phyloP scores from a whole-genome alignment of 345 rosid genomes.

The Fremontodendron californicum region DNA sequence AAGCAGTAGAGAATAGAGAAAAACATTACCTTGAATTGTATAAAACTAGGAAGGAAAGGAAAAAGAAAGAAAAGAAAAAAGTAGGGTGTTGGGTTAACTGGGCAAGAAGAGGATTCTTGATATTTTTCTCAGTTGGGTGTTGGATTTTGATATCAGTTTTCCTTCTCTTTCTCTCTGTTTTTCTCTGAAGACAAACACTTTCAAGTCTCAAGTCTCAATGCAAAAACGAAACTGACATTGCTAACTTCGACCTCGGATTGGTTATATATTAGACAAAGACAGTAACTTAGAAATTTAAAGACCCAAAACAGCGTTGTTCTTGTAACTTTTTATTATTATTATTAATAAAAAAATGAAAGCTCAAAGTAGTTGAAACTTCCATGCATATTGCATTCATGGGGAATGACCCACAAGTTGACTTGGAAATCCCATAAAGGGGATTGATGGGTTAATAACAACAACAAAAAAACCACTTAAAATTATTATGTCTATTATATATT shows the following conservation, averaged over 20 bases:
- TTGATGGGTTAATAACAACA: conserved; percentile 19
- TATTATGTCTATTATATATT: background rate
- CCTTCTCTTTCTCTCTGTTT: background rate
- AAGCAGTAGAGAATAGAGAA: background rate
- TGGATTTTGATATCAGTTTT: background rate
- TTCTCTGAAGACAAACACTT: background rate
- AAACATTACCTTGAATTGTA: conserved; percentile 41
- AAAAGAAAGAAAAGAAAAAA: background rate
- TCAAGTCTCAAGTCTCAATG: background rate
- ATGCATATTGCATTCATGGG: conserved; percentile 18
- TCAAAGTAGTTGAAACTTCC: conserved; percentile 25
- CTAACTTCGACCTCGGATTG: background rate
- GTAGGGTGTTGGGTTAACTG: background rate
- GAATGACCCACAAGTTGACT: conserved; percentile 31
- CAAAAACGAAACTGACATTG: background rate
- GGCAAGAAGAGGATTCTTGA: conserved; percentile 4
- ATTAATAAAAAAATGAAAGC: background rate
- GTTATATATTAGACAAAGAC: background rate
- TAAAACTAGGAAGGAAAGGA: background rate
- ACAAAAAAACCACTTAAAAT: conserved; percentile 7
- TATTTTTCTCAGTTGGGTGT: no score
- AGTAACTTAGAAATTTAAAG: background rate
- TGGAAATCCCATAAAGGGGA: background rate
- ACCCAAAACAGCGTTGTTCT: background rate
- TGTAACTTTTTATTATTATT: background rate